Percentiles rank a stretch among this genome's conserved stretches.
These are phyloP conservation scores for Bacterosira constricta DNA, from an alignment of 108 stramenopile genomes.

Conservation along the genomic window DNA sequence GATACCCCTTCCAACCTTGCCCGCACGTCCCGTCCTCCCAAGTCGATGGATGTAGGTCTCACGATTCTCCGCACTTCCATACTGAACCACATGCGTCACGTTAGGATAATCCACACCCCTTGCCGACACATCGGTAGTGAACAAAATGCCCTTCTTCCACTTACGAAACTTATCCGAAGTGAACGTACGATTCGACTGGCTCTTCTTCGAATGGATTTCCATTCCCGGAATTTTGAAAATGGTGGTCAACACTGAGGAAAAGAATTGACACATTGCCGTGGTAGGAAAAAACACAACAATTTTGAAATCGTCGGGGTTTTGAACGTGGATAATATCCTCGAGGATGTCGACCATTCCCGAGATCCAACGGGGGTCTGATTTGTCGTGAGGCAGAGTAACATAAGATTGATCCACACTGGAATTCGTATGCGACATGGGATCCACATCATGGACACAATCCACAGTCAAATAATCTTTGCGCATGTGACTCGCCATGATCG, in stretches of 20 bases:
- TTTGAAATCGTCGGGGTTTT: constrained; percentile 75
- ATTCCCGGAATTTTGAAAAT: constrained; percentile 63
- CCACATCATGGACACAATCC: constrained; percentile 50
- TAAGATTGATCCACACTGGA: constrained; percentile 37
- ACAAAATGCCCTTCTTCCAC: constrained; percentile 52
- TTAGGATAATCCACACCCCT: constrained; percentile 86
- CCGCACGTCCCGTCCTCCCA: constrained; percentile 85
- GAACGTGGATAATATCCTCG: constrained; percentile 59
- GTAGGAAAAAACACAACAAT: constrained; percentile 87
- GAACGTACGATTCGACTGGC: constrained; percentile 66
- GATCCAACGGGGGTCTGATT: constrained; percentile 20
- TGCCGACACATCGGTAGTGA: constrained; percentile 82
- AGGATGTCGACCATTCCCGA: constrained; percentile 48
- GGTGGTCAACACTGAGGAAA: constrained; percentile 67
- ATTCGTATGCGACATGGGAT: constrained; percentile 47
- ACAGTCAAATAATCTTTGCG: constrained; percentile 41
- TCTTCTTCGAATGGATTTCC: constrained; percentile 82
- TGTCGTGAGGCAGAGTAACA: constrained; percentile 33
- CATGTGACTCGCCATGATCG: constrained; percentile 64
- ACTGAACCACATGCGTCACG: constrained; percentile 79
- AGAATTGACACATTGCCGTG: constrained; percentile 65
- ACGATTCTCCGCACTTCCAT: constrained; percentile 65
- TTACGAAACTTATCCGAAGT: constrained; percentile 63
- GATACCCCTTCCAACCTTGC: constrained; percentile 53
- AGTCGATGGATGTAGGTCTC: constrained; percentile 87